Percentiles rank a stretch among this genome's conserved stretches.
phyloP scores from a whole-genome alignment of 2,329 filamentous ascomycete species.

The Allantophomopsis lycopodina region DNA sequence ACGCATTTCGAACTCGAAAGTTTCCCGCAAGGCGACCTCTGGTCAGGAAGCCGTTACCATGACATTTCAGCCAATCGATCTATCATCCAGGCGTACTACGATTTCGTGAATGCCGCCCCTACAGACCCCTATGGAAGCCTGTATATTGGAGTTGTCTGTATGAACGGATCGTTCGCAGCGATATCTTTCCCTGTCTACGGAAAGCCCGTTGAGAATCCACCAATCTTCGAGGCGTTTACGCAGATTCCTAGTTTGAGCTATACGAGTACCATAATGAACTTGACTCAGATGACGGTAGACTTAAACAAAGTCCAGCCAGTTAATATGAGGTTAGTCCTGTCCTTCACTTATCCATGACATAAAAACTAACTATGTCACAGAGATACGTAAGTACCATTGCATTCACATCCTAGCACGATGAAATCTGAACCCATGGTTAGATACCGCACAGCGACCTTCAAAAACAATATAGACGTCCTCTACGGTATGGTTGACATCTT shows the following conservation, averaged over 20 bases:
- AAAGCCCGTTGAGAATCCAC: slow-evolving; percentile 7
- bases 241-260: slow-evolving; percentile 6
- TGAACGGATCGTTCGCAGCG: slow-evolving; percentile 4
- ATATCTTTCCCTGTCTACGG: slow-evolving; percentile 6
- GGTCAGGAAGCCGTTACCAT: slow-evolving; percentile 8
- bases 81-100: slow-evolving; percentile 5
- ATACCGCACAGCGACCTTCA: slow-evolving; percentile 9
- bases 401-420: too few species aligned
- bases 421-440: neutral
- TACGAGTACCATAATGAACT: slow-evolving; percentile 5
- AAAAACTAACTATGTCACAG: too few species aligned
- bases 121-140: slow-evolving; percentile 8
- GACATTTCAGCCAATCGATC: slow-evolving; percentile 2
- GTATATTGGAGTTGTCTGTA: slow-evolving; percentile 8
- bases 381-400: too few species aligned
- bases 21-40: slow-evolving; percentile 10
- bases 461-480: slow-evolving; percentile 6
- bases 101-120: slow-evolving; percentile 7
- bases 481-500: slow-evolving; percentile 7
- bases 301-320: too few species aligned
- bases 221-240: slow-evolving; percentile 9
- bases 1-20: slow-evolving; percentile 30
- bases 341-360: too few species aligned
- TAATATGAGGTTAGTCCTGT: too few species aligned
- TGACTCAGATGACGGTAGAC: slow-evolving; percentile 1